Percentiles rank a stretch among this genome's conserved stretches.
phyloP scores from a whole-genome alignment of 139 green algal species.

The Mesotaenium endlicherianum region DNA sequence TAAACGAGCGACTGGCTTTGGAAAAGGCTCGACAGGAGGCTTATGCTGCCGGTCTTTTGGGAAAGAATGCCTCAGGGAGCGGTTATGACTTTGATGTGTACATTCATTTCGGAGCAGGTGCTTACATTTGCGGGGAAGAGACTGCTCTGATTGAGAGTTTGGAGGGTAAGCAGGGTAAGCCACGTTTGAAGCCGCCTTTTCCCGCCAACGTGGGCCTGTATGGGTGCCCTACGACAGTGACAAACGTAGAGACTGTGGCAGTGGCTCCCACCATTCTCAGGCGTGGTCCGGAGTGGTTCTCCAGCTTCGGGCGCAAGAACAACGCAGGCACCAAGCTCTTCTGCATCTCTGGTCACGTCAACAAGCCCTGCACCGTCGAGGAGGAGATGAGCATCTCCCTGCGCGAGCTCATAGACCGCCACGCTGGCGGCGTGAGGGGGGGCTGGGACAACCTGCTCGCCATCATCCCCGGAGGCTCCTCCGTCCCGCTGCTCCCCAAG shows the following conservation, averaged over 20 bases:
- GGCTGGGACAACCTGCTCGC: constrained; percentile 98
- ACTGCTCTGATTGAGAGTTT: constrained; percentile 95
- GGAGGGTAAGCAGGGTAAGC: constrained; percentile 96
- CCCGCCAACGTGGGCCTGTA: constrained; percentile 94
- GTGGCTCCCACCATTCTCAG: constrained; percentile 95
- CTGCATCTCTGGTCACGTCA: constrained; percentile 98
- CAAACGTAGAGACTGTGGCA: constrained; percentile 96
- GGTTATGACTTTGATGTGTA: constrained; percentile 92
- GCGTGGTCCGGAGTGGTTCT: constrained; percentile 92
- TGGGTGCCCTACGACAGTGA: constrained; percentile 95
- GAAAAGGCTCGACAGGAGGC: constrained; percentile 51
- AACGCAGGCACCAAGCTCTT: constrained; percentile 98
- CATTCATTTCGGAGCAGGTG: constrained; percentile 91
- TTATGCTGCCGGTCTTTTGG: constrained; percentile 59
- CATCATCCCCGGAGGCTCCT: constrained; percentile 95
- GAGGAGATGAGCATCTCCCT: constrained; percentile 98
- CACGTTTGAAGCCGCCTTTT: constrained; percentile 95
- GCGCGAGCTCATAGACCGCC: constrained; percentile 92
- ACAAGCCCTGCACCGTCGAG: constrained; percentile 96
- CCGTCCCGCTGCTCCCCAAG: constrained; percentile 89
- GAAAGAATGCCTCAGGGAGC: constrained; percentile 91
- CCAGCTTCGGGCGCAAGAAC: constrained; percentile 91
- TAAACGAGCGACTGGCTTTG: constrained; percentile 80
- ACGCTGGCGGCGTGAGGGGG: constrained; percentile 89
- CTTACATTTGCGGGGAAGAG: constrained; percentile 99